These are phyloP conservation scores for Fraxinus pennsylvanica DNA, from an alignment of 257 asterid genomes.

Conservation along the genomic window DNA sequence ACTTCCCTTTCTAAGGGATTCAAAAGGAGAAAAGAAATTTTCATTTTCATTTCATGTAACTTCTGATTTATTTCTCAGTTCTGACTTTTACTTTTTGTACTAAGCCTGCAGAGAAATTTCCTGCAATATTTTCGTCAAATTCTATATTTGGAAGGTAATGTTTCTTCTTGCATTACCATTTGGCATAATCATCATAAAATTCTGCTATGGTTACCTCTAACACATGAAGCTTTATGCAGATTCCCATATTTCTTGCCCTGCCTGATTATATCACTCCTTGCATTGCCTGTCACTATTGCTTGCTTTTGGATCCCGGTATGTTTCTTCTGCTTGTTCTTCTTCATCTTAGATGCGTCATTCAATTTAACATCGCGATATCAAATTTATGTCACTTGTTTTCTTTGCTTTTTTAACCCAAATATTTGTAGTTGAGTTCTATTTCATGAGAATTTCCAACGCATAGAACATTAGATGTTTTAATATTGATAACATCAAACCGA, in stretches of 20 bases:
- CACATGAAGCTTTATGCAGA: constrained; percentile 35
- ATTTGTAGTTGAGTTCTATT: constrained; percentile 5
- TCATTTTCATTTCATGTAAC: background rate
- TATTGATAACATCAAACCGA: background rate
- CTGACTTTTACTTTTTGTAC: constrained; percentile 20
- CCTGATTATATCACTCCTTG: constrained; percentile 53
- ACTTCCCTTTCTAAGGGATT: background rate
- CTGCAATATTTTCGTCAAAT: constrained; percentile 55
- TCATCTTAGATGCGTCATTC: background rate
- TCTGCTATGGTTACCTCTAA: constrained; percentile 12
- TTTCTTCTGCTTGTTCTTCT: constrained; percentile 13
- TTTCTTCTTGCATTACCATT: constrained; percentile 4
- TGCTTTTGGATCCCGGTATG: constrained; percentile 86
- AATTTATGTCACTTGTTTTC: background rate
- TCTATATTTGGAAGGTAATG: constrained; percentile 64
- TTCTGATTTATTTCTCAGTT: constrained; percentile 13
- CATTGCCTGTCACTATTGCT: constrained; percentile 43
- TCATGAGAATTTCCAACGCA: background rate
- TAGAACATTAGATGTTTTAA: background rate
- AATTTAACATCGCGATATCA: background rate
- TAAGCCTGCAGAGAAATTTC: constrained; percentile 84
- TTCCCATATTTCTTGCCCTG: constrained; percentile 86
- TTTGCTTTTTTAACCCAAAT: background rate
- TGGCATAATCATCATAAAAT: background rate
- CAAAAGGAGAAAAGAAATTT: background rate